phyloP scores from a whole-genome alignment of 179 eudicot species.

The Silene noctiflora region DNA sequence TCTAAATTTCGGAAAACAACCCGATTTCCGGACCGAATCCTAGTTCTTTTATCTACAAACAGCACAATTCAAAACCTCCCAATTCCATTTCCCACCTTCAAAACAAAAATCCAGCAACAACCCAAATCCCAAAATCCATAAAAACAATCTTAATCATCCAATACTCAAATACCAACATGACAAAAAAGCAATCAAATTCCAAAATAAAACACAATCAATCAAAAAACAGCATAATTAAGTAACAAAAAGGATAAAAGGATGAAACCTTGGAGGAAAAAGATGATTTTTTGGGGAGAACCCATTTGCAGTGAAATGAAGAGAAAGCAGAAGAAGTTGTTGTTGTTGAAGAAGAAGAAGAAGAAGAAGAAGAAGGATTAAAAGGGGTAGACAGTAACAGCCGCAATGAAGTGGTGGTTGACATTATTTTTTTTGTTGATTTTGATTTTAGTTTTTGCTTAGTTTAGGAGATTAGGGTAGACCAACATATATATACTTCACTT shows the following conservation, averaged over 20 bases:
- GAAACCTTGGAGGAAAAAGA: slow-evolving; percentile 28
- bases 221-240: background rate
- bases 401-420: slow-evolving; percentile 38
- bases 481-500: background rate
- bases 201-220: background rate
- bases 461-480: background rate
- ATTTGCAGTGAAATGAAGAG: slow-evolving; percentile 20
- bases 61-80: background rate
- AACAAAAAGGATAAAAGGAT: slow-evolving; percentile 14
- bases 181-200: background rate
- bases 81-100: slow-evolving; percentile 8
- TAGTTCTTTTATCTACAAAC: slow-evolving; percentile 12
- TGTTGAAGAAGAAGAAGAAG: too few relatives aligned
- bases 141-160: background rate
- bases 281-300: slow-evolving; percentile 25
- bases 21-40: background rate
- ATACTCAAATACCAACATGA: background rate
- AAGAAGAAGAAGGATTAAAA: slow-evolving; percentile 21
- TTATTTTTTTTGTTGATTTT: slow-evolving; percentile 6
- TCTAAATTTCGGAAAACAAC: background rate
- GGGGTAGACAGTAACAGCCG: slow-evolving; percentile 33
- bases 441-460: background rate
- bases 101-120: slow-evolving; percentile 9
- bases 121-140: slow-evolving; percentile 1
- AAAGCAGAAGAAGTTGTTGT: slow-evolving; percentile 10